Percentiles rank a stretch among this genome's conserved stretches.
phyloP scores from a whole-genome alignment of 1,139 yeast genomes.

The Yamadazyma buinensis region DNA sequence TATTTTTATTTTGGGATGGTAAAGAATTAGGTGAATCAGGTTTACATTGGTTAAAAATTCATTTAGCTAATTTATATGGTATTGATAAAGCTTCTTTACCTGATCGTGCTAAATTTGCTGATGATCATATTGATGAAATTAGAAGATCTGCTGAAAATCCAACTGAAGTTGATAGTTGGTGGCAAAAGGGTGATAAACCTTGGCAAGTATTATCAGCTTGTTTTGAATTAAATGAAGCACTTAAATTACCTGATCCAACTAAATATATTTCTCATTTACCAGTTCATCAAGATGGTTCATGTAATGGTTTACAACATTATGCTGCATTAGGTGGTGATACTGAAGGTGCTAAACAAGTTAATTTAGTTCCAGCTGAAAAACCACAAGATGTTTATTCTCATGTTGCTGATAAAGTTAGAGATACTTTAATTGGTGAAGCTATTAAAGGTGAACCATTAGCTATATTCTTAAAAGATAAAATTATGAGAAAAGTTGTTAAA shows the following conservation, averaged over 20 bases:
- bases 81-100: constrained; percentile 77
- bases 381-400: constrained; percentile 91
- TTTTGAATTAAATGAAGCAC: constrained; percentile 73
- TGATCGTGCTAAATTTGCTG: constrained; percentile 72
- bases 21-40: constrained; percentile 73
- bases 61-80: constrained; percentile 85
- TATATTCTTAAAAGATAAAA: constrained; percentile 50
- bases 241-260: constrained; percentile 67
- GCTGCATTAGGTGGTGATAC: constrained; percentile 97
- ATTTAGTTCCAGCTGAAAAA: constrained; percentile 71
- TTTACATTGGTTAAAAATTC: constrained; percentile 84
- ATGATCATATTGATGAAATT: constrained; percentile 60
- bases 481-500: constrained; percentile 85
- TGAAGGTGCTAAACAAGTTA: constrained; percentile 93
- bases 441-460: constrained; percentile 54
- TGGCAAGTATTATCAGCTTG: constrained; percentile 94
- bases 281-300: constrained; percentile 96
- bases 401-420: constrained; percentile 72
- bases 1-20: constrained; percentile 87
- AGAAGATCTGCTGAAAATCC: constrained; percentile 73
- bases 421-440: constrained; percentile 59
- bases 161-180: constrained; percentile 59
- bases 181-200: constrained; percentile 88
- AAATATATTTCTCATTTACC: constrained; percentile 78
- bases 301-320: constrained; percentile 96